These are phyloP conservation scores for Talaromyces sp. DNA, from an alignment of 2,329 filamentous ascomycete genomes.

Conservation along the genomic window DNA sequence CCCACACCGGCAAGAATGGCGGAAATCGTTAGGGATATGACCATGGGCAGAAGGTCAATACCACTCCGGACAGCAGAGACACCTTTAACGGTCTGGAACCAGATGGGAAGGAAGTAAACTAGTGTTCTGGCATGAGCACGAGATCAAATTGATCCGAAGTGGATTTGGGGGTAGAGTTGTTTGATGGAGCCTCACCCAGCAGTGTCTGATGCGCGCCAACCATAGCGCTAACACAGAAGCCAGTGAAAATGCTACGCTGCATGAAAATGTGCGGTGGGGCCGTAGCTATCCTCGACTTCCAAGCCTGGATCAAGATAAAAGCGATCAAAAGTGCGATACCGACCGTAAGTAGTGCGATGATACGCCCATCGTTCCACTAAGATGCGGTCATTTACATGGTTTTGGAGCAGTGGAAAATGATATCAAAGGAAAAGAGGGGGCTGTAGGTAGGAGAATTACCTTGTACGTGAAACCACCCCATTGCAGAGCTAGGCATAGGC, in stretches of 20 bases:
- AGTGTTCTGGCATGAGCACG: background rate
- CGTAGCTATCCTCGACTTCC: slow-evolving; percentile 36
- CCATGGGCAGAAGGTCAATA: slow-evolving; percentile 41
- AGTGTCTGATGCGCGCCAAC: background rate
- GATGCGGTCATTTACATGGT: slow-evolving; percentile 12
- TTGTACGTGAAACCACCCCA: slow-evolving; percentile 32
- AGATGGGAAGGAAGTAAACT: slow-evolving; percentile 30
- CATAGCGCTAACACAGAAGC: background rate
- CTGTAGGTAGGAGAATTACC: background rate
- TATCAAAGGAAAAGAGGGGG: background rate
- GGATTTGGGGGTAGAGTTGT: background rate
- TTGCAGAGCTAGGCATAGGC: slow-evolving; percentile 50
- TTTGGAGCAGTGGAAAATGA: background rate
- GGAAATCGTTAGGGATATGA: slow-evolving; percentile 33
- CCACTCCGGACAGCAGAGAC: slow-evolving; percentile 35
- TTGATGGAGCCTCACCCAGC: background rate
- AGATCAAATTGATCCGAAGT: too few relatives aligned
- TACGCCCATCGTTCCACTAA: slow-evolving; percentile 42
- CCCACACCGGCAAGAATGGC: slow-evolving; percentile 27
- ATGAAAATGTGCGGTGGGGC: slow-evolving; percentile 45
- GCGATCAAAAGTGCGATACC: slow-evolving; percentile 48
- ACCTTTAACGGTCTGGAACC: slow-evolving; percentile 26
- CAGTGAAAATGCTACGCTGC: slow-evolving; percentile 39
- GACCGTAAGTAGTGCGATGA: slow-evolving; percentile 51
- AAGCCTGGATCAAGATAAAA: slow-evolving; percentile 35